Base-by-base conservation (phyloP, 345 rosid species). In the Brassica juncea region DNA sequence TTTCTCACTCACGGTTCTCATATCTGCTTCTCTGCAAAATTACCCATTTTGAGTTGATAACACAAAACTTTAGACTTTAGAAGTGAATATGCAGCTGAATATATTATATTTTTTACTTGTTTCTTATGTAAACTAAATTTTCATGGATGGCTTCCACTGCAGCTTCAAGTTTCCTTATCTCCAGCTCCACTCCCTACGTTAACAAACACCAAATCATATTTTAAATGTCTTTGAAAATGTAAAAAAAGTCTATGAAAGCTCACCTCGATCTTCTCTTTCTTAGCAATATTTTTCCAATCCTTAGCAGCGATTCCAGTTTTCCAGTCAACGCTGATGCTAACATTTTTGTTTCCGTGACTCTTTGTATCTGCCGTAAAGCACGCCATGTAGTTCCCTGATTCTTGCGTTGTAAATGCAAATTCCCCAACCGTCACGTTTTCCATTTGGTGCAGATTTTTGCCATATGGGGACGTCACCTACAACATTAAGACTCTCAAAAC, bases 211-310 rank as follows among this genome's bases (percentile, higher is more conserved):
- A 49, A n/a, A 49, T 49, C 55, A 49, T 49, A 14, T 4, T 70
- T 4, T 61, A 57, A 55, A 65, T 64, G 49, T 30, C 67, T 52
- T 58, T 64, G 9, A 21, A 64, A 44, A 23, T 49, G 55, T 49
- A 47, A 47, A 49, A 49, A 4, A 54, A 11, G 23, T 11, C n/a
- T 9, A 16, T 0, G 5, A 12, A 52, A 49, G 60, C 88, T 82
- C 61, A 83, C 97, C 89, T 93, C 89, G 49, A 95, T 90, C 85
- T 93, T 91, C 79, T 95, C 97, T 77, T 89, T 95, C 80, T 76
- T 93, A 2, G 96, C 99, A 66, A 95, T 89, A 30, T 97, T 86
- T 4, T 82, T 96, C 99, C 99, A 95, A 83, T 95, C 97, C 84
- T 91, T 93, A 4, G 99, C 94, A n/a, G 94, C 90, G 32, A 95